Base-by-base conservation (phyloP, 331 rosid species). In the Prunus yedoensis region DNA sequence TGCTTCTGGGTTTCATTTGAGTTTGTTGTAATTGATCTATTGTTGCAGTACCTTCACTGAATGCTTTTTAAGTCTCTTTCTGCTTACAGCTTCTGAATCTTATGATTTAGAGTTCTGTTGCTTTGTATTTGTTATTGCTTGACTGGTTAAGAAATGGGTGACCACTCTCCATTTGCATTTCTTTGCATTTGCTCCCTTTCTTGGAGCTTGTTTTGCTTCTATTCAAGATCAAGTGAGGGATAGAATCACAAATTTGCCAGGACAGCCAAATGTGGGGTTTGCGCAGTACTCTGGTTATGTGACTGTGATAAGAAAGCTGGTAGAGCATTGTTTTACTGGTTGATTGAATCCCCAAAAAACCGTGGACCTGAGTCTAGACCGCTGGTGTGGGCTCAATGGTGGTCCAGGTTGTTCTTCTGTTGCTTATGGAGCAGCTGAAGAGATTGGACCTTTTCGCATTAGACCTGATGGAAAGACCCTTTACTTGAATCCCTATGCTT, bases 391-490 rank as follows among this genome's bases (percentile, higher is more conserved):
- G 97, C 96, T 95, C 79, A 95, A 90, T 81, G 99, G 97, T 72
- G 99, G 99, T 17, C 99, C 99, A 13, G 97, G 99, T 46, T 95
- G 99, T 78, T 95, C 99, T 60, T 95, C 99, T 52, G 86, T 95
- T 82, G 99, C 99, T 73, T 95, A 89, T 68, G 99, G 97, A 46
- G 91, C 96, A 64, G 93, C 97, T 20, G 97, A 95, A 79, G 99
- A 95, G 86, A 82, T 95, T 79, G 97, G 97, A 60, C 97, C 99
- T 58, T 92, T 95, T 73, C 93, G 64, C 30, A 92, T 95, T 78
- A 87, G 71, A 75, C 80, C 97, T 32, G 97, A 88, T 78, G 97
- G 97, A 57, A 87, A 86, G 77, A 81, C 97, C 67, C 97, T 95
- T 78, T 95, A 83, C 89, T 78, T 70, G 81, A 92, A 95, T 82